Conservation (phyloP, 306 rosid species). For the Quercus agrifolia region DNA sequence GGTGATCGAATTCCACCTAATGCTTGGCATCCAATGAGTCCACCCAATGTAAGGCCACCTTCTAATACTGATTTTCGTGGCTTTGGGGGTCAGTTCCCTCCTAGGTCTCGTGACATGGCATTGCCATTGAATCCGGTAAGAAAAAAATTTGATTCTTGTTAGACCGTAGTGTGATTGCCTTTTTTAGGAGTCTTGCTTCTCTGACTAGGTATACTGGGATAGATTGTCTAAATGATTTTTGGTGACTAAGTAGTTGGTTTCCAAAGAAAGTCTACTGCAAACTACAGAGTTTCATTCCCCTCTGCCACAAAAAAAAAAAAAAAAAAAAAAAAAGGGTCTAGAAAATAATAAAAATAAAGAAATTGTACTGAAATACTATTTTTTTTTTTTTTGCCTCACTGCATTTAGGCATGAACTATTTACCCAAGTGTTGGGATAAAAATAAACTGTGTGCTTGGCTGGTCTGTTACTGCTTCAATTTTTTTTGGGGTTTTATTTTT, state of each 20-base stretch:
- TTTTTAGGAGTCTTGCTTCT: neutral
- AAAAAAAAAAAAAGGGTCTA: neutral
- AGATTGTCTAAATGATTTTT: neutral
- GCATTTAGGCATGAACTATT: neutral
- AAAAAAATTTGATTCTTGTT: neutral
- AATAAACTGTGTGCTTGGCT: neutral
- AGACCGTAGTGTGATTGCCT: too few species aligned
- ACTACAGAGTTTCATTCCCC: neutral
- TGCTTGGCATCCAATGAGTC: conserved; percentile 76
- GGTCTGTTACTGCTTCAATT: neutral
- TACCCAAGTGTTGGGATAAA: neutral
- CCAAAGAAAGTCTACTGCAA: neutral
- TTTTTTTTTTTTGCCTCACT: neutral
- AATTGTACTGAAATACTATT: neutral
- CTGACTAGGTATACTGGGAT: neutral
- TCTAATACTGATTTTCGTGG: conserved; percentile 48
- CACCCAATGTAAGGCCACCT: conserved; percentile 56
- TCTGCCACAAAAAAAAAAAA: neutral
- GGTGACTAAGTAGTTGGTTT: neutral
- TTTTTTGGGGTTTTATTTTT: neutral
- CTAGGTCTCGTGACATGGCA: conserved; percentile 66
- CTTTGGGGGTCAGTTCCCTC: conserved; percentile 54
- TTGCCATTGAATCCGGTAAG: conserved; percentile 56
- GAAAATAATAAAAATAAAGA: too few species aligned
- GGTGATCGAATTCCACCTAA: conserved; percentile 53